A percentile compares a stretch with the other conserved stretches of the same genome.
phyloP scores from a whole-genome alignment of 345 rosid species.

The Syzygium aqueum region DNA sequence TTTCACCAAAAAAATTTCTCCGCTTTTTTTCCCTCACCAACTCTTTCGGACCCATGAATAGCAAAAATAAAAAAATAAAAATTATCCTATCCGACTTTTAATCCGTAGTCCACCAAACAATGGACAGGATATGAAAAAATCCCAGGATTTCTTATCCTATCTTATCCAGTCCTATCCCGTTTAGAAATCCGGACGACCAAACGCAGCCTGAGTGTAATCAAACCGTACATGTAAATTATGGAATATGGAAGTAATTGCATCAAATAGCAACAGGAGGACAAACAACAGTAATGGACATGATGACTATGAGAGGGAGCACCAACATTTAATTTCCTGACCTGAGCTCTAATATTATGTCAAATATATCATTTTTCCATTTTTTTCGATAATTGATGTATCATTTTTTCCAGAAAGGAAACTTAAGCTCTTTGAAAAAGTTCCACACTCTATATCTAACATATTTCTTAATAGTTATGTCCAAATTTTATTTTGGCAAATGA shows the following conservation, averaged over 20 bases:
- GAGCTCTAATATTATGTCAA: not conserved
- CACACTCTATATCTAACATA: not conserved
- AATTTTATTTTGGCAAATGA: not conserved
- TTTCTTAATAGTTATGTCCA: not conserved
- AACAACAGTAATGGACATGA: not conserved
- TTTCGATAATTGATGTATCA: not conserved
- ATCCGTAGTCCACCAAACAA: too few relatives aligned
- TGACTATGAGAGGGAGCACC: not conserved
- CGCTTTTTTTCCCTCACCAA: too few relatives aligned
- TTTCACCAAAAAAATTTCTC: too few relatives aligned
- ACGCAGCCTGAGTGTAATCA: not conserved
- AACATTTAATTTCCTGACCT: not conserved
- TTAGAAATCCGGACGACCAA: too few relatives aligned
- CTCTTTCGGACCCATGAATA: too few relatives aligned
- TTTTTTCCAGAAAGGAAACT: not conserved
- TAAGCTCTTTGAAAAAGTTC: not conserved
- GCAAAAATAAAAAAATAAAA: too few relatives aligned
- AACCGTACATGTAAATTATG: not conserved
- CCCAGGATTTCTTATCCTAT: too few relatives aligned
- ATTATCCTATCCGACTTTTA: too few relatives aligned
- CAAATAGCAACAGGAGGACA: not conserved
- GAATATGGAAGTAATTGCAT: not conserved
- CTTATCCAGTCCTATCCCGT: too few relatives aligned
- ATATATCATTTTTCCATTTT: not conserved
- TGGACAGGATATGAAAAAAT: too few relatives aligned